Conservation (phyloP, 305 asterid genomes). For the Rubia tinctorum region DNA sequence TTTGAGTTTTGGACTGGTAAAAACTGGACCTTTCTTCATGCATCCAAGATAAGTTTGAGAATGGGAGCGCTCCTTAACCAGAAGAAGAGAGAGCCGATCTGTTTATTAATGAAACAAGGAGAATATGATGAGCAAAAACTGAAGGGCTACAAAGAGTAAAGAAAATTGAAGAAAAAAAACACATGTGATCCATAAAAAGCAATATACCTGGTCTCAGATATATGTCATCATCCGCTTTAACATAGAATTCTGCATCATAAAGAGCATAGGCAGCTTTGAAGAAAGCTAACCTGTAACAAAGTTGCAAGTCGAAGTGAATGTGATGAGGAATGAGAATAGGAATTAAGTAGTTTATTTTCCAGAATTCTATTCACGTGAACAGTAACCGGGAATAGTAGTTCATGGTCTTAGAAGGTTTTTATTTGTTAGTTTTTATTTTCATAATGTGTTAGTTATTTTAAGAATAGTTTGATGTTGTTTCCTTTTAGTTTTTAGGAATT, state of each 20-base stretch:
- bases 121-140: constrained; percentile 14
- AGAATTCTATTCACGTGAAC: too few relatives aligned
- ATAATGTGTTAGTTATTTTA: too few relatives aligned
- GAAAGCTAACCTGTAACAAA: constrained; percentile 70
- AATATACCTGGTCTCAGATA: constrained; percentile 84
- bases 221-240: constrained; percentile 98
- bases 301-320: constrained; percentile 28
- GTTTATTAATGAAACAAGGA: constrained; percentile 13
- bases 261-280: constrained; percentile 97
- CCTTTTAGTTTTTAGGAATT: too few relatives aligned
- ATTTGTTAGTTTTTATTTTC: too few relatives aligned
- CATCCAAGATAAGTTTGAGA: constrained; percentile 95
- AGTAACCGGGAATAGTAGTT: too few relatives aligned
- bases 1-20: constrained; percentile 88
- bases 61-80: constrained; percentile 91
- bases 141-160: constrained; percentile 21
- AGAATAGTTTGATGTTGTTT: too few relatives aligned
- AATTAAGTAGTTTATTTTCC: too few relatives aligned
- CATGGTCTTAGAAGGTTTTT: too few relatives aligned
- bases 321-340: too few relatives aligned
- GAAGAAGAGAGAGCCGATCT: constrained; percentile 93
- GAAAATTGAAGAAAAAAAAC: constrained; percentile 7
- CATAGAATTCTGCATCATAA: constrained; percentile 88
- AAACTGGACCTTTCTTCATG: constrained; percentile 96
- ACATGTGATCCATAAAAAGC: constrained; percentile 8